phyloP scores from a whole-genome alignment of 2,329 filamentous ascomycete genomes.

The Dactylellina parvicollis region DNA sequence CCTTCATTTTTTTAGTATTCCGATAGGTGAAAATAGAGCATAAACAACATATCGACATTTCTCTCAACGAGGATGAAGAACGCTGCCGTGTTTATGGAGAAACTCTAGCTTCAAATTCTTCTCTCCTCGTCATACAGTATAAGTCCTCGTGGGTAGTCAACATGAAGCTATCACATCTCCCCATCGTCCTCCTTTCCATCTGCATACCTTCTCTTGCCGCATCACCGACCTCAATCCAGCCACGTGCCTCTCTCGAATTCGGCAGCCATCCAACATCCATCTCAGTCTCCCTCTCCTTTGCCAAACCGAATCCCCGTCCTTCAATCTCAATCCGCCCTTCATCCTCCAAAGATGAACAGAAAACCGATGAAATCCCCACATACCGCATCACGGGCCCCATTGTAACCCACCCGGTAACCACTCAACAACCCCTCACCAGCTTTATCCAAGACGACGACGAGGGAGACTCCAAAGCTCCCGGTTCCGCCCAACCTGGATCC shows the following conservation, averaged over 20 bases:
- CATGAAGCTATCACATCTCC: neutral
- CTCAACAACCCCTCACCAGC: conserved; percentile 7
- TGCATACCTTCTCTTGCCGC: neutral
- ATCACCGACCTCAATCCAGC: neutral
- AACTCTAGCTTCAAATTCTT: too few species aligned
- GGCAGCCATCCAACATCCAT: conserved; percentile 1
- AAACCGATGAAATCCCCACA: neutral
- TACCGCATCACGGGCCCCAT: neutral
- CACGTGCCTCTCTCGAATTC: conserved; percentile 6
- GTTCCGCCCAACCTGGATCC: neutral
- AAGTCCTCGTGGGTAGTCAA: neutral
- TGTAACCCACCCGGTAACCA: conserved; percentile 7
- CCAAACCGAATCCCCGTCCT: neutral
- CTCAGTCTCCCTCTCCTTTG: conserved; percentile 1
- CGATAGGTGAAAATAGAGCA: too few species aligned
- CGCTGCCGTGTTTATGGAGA: too few species aligned
- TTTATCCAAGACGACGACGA: conserved; percentile 45
- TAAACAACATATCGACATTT: too few species aligned
- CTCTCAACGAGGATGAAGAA: too few species aligned
- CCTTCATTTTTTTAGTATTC: too few species aligned
- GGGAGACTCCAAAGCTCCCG: neutral
- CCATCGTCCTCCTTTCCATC: neutral
- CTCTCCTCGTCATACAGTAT: too few species aligned
- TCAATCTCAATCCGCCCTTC: neutral
- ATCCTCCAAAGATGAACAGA: neutral